These are phyloP conservation scores for Yamadazyma oceani DNA, from an alignment of 1,139 yeast genomes.

Conservation along the genomic window DNA sequence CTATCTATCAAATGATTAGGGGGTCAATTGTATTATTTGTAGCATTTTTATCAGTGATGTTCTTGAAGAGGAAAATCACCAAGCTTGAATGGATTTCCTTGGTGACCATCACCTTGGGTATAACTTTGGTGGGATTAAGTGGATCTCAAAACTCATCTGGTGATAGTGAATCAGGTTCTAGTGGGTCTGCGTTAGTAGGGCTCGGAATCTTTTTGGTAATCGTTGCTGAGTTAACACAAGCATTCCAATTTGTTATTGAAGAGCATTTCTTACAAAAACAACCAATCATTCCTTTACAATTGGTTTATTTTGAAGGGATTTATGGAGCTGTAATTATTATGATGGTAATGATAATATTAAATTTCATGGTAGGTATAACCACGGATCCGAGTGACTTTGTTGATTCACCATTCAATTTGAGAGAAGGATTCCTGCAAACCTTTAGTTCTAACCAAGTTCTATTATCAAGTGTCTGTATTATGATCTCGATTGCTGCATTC, in stretches of 20 bases:
- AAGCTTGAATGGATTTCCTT: constrained; percentile 71
- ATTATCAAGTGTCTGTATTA: constrained; percentile 58
- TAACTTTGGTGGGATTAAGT: constrained; percentile 71
- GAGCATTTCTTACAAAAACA: constrained; percentile 62
- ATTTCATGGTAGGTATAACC: constrained; percentile 39
- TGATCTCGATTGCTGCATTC: constrained; percentile 72
- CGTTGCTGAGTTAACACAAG: constrained; percentile 65
- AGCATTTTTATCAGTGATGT: constrained; percentile 67
- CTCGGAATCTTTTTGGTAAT: constrained; percentile 62
- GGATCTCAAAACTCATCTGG: constrained; percentile 39
- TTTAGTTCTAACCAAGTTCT: constrained; percentile 42
- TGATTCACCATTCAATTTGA: constrained; percentile 57
- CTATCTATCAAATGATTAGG: constrained; percentile 81
- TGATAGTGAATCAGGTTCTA: constrained; percentile 8
- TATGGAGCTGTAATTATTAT: constrained; percentile 57
- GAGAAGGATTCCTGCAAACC: constrained; percentile 52
- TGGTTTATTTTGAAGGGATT: constrained; percentile 76
- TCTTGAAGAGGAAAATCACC: constrained; percentile 56
- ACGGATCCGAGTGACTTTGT: constrained; percentile 33
- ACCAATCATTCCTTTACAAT: constrained; percentile 58
- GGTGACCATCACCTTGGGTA: constrained; percentile 61
- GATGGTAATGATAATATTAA: constrained; percentile 43
- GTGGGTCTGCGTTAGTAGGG: constrained; percentile 29
- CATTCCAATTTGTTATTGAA: constrained; percentile 76
- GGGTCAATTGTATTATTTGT: constrained; percentile 79